phyloP scores from a whole-genome alignment of 441 rosid genomes.

The Populus trichocarpa region DNA sequence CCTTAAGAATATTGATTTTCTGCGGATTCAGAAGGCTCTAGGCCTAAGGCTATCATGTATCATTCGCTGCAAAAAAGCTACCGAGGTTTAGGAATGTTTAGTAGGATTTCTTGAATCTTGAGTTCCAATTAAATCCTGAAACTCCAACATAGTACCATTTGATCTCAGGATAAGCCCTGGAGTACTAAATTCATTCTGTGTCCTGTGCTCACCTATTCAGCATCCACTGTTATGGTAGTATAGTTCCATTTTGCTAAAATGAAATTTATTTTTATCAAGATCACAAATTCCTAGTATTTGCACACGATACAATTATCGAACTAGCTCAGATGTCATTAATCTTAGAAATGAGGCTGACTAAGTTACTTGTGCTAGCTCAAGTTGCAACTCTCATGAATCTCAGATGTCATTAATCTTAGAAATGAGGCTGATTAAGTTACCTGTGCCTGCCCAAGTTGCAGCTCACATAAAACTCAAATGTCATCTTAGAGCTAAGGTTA shows the following conservation, averaged over 20 bases:
- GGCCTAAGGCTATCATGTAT: no score
- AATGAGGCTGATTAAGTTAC: slow-evolving; percentile 1
- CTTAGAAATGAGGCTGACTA: no score
- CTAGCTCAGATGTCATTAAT: no score
- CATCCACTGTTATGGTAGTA: background rate
- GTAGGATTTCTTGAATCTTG: no score
- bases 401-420: slow-evolving; percentile 6
- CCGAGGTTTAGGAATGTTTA: background rate
- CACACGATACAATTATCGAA: background rate
- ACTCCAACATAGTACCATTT: background rate
- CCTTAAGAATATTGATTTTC: background rate
- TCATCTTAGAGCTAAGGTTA: background rate
- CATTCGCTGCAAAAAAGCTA: background rate
- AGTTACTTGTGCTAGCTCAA: no score
- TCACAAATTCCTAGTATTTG: background rate
- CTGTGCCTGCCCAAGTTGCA: slow-evolving; percentile 4
- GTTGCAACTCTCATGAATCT: background rate
- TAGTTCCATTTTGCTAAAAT: background rate
- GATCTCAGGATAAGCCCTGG: background rate
- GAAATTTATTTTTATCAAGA: background rate
- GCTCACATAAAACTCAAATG: background rate
- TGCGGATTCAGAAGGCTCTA: background rate
- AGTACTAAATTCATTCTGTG: background rate
- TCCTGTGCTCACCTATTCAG: no score
- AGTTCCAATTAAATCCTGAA: background rate